Evolutionary conservation across 129 eudicot genomes (phyloP).

Genomic region (Chrysanthemum makinoi): DNA sequence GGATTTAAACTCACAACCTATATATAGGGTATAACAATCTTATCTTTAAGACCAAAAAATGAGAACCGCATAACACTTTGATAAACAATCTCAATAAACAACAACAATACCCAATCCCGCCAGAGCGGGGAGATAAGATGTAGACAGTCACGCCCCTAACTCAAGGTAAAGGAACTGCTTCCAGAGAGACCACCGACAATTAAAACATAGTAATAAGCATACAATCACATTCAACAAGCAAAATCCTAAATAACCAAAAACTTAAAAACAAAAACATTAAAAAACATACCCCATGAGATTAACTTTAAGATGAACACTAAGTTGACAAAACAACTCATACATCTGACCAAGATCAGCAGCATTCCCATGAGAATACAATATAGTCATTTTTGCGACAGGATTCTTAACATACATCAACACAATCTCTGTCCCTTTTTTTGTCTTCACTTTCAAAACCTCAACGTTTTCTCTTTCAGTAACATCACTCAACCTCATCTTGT

Average conservation of each 20-base stretch:
- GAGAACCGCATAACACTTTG: too few species aligned
- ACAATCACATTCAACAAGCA: too few species aligned
- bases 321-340: conserved; percentile 78
- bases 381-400: conserved; percentile 72
- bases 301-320: conserved; percentile 79
- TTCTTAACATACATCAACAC: conserved; percentile 74
- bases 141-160: not conserved
- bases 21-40: too few species aligned
- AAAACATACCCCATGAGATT: conserved; percentile 74
- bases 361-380: conserved; percentile 92
- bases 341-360: conserved; percentile 99
- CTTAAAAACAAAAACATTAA: not conserved
- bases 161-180: too few species aligned
- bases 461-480: conserved; percentile 75
- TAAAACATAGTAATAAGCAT: too few species aligned
- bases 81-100: too few species aligned
- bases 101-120: too few species aligned
- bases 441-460: conserved; percentile 74
- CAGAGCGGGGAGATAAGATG: too few species aligned
- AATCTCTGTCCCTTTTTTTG: conserved; percentile 74
- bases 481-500: conserved; percentile 63
- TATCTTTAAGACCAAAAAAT: too few species aligned
- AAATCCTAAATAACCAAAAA: not conserved
- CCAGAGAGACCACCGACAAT: too few species aligned
- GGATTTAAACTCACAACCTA: too few species aligned